A percentile compares a stretch with the other conserved stretches of the same genome.
These are phyloP conservation scores for Candida sonorensis DNA, from an alignment of 805 yeast genomes.

Conservation along the genomic window DNA sequence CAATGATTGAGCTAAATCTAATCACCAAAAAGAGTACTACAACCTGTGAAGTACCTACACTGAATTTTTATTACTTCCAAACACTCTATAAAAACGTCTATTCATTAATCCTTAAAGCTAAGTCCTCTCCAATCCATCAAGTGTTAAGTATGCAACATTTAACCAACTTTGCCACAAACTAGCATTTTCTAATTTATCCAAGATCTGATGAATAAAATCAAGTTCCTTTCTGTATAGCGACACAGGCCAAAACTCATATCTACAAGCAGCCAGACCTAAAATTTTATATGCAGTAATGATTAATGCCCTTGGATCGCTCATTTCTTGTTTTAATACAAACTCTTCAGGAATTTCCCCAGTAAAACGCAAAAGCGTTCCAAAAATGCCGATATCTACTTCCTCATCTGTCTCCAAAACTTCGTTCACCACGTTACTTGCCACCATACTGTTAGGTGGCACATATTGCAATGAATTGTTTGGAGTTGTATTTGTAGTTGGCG, in stretches of 20 bases:
- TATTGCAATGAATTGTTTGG: background rate
- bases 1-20: no score
- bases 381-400: slow-evolving; percentile 16
- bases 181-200: slow-evolving; percentile 9
- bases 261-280: slow-evolving; percentile 10
- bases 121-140: no score
- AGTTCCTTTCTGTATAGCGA: slow-evolving; percentile 10
- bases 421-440: no score
- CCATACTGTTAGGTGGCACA: no score
- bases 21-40: no score
- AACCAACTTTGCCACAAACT: slow-evolving; percentile 15
- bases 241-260: slow-evolving; percentile 15
- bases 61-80: no score
- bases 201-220: slow-evolving; percentile 4
- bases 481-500: no score
- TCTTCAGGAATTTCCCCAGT: slow-evolving; percentile 15
- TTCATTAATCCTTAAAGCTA: no score
- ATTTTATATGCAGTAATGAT: slow-evolving; percentile 15
- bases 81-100: no score
- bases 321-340: slow-evolving; percentile 12
- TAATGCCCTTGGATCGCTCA: slow-evolving; percentile 17
- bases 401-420: background rate
- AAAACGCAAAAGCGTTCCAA: slow-evolving; percentile 16
- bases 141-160: slow-evolving; percentile 9
- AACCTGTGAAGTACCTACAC: no score